Percentiles rank a stretch among this genome's conserved stretches.
Conservation (phyloP, 768 basidiomycete genomes). For the Cantharellus anzutake region DNA sequence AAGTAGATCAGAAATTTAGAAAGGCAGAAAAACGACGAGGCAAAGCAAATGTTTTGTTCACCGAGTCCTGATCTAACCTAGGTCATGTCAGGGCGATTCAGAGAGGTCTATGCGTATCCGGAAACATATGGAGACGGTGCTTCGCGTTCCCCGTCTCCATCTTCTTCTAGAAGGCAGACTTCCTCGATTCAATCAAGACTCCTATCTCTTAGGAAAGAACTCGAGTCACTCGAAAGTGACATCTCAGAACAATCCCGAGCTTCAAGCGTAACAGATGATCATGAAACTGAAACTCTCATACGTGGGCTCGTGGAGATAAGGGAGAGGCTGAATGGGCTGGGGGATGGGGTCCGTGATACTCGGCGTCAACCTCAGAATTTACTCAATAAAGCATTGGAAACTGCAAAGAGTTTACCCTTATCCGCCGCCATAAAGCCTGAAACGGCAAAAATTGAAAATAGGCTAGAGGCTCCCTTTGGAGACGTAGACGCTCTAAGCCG, state of each 20-base stretch:
- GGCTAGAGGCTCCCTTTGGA: neutral
- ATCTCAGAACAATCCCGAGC: conserved; percentile 64
- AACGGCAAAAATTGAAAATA: neutral
- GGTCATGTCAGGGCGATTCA: conserved; percentile 16
- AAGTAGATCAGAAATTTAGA: conserved; percentile 48
- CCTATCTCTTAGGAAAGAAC: conserved; percentile 52
- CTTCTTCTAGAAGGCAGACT: conserved; percentile 15
- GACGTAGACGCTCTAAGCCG: conserved; percentile 39
- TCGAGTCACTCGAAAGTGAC: conserved; percentile 62
- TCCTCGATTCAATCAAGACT: conserved; percentile 27
- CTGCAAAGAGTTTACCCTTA: neutral
- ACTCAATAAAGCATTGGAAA: neutral
- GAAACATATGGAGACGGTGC: conserved; percentile 22
- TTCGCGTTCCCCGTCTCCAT: conserved; percentile 22
- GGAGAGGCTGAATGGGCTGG: conserved; percentile 35
- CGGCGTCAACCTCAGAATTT: neutral
- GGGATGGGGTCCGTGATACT: conserved; percentile 9
- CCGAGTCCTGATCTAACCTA: neutral
- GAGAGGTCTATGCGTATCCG: conserved; percentile 47
- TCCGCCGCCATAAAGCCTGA: neutral
- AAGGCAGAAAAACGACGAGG: conserved; percentile 48
- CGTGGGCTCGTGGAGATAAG: conserved; percentile 61
- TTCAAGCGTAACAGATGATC: conserved; percentile 34
- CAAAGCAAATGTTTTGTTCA: conserved; percentile 15
- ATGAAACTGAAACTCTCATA: conserved; percentile 55